Base-by-base conservation (phyloP, 768 basidiomycete species). In the Trichaptum fuscoviolaceum region DNA sequence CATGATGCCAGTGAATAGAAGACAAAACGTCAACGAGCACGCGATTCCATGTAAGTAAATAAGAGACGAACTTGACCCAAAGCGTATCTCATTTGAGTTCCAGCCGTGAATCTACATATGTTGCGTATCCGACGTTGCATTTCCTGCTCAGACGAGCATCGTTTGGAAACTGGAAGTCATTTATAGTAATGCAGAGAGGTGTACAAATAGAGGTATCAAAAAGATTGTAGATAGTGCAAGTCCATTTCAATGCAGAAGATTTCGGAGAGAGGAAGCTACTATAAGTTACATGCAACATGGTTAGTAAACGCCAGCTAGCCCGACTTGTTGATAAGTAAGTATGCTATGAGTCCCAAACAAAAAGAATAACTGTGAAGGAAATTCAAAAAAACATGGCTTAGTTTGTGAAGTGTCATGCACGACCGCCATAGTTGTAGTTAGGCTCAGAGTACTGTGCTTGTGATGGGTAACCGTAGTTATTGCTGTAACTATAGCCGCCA, bases 201-300 rank as follows among this genome's bases (percentile, higher is more conserved):
- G 42, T 52, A 52, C 42, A 52, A 20, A 20, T 52, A 52, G 42
- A 12, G 42, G 42, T 52, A 52, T 52, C 42, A 52, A 52, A n/a
- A 52, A 52, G 42, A 52, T 52, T 15, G 42, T 52, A 52, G 10
- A 20, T 4, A 52, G 3, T 52, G 42, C 20, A 52, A 52, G 42
- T 52, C 42, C 42, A 52, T 52, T 52, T 52, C 15, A 52, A 52
- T 52, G 42, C 42, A 52, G 42, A 52, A 52, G 20, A 15, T 20
- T 52, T 12, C 20, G 42, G 20, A 12, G 15, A 52, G 10, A 12
- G 42, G 12, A 20, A 12, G 42, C 30, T 30, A 12, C 42, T 52
- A 52, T 52, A 52, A 52, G 42, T 52, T 52, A 52, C 42, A 52
- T 52, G 42, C 42, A 52, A 52, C 42, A 52, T 52, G 20, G 42